Evolutionary conservation across 768 basidiomycete genomes (phyloP).

Genomic region (Boletus sp.): DNA sequence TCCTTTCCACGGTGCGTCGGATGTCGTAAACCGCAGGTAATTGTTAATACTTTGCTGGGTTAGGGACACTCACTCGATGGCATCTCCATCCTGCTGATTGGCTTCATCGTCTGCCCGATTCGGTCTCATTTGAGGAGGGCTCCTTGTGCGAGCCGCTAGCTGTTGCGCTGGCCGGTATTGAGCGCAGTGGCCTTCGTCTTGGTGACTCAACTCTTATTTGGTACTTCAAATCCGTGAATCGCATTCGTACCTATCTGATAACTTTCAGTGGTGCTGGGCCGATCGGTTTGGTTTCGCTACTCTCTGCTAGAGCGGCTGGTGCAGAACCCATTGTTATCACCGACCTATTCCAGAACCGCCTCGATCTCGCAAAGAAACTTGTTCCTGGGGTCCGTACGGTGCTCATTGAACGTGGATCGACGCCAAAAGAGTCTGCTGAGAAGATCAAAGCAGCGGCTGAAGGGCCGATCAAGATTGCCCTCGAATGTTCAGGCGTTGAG

Average conservation of each 20-base stretch:
- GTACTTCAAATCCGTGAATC: slow-evolving; percentile 29
- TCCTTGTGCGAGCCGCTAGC: slow-evolving; percentile 66
- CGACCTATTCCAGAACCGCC: slow-evolving; percentile 61
- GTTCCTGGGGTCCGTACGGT: slow-evolving; percentile 59
- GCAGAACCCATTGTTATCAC: slow-evolving; percentile 71
- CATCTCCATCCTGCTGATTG: slow-evolving; percentile 66
- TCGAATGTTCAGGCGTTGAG: slow-evolving; percentile 68
- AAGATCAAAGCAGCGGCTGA: slow-evolving; percentile 53
- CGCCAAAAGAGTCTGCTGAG: slow-evolving; percentile 49
- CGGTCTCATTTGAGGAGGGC: slow-evolving; percentile 65
- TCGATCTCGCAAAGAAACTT: slow-evolving; percentile 64
- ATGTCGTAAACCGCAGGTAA: not conserved
- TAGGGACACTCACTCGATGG: slow-evolving; percentile 64
- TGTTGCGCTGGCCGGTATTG: slow-evolving; percentile 66
- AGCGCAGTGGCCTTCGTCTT: slow-evolving; percentile 61
- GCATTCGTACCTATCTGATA: slow-evolving; percentile 13
- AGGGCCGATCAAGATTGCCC: slow-evolving; percentile 46
- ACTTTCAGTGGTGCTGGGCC: slow-evolving; percentile 59
- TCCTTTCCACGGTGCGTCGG: slow-evolving; percentile 54
- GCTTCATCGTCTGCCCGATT: slow-evolving; percentile 63
- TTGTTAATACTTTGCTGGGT: not conserved
- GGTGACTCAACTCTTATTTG: slow-evolving; percentile 64
- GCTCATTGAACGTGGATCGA: slow-evolving; percentile 47
- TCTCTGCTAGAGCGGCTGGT: slow-evolving; percentile 65
- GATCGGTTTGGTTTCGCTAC: slow-evolving; percentile 60